Evolutionary conservation across 768 basidiomycete species (phyloP), one percentile per base, ranked within the genome.

Genomic region (Panaeolus papilionaceus): DNA sequence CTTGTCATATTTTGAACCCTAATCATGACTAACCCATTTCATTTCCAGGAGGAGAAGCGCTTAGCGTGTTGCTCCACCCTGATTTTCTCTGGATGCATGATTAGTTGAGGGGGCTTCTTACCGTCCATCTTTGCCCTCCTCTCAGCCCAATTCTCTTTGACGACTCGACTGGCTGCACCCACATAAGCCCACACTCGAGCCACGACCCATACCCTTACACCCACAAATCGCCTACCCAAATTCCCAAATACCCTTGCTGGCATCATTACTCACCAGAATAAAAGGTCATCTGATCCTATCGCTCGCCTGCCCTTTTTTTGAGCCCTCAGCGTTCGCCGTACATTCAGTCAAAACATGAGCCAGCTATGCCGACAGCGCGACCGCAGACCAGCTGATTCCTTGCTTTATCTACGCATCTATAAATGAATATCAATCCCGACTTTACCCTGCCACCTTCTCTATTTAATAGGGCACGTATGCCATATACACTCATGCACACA

Each of bases 361-460:
- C 26, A 33, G 26, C 54, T 0, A 33, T 16, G 9, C 14, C 26
- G 11, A 58, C 33, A 58, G 54, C 54, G 54, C 54, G 12, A 28
- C 47, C 12, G 9, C 10, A 58, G 54, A 33, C 54, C 54, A 58
- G 54, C 54, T 58, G 54, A 58, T 58, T 2, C 49, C 26, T 58
- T 58, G 54, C 54, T 58, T 58, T 58, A 58, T 33, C 54, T 33
- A 33, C 54, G 28, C 54, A 58, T 58, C 54, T 58, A 58, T 37
- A 58, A 58, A 3, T 58, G 54, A 33, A 16, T 28, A 14, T 49
- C 54, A 51, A 51, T 23, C 49, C 49, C 49, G 18, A 51, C 49
- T 7, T 23, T 51, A 58, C 54, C 54, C 54, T 58, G 54, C 11
- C 54, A 33, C 28, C 14, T 58, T 58, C 26, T 12, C 10, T 28